Evolutionary conservation across 306 rosid species (phyloP).

Genomic region (Cucumis melo): DNA sequence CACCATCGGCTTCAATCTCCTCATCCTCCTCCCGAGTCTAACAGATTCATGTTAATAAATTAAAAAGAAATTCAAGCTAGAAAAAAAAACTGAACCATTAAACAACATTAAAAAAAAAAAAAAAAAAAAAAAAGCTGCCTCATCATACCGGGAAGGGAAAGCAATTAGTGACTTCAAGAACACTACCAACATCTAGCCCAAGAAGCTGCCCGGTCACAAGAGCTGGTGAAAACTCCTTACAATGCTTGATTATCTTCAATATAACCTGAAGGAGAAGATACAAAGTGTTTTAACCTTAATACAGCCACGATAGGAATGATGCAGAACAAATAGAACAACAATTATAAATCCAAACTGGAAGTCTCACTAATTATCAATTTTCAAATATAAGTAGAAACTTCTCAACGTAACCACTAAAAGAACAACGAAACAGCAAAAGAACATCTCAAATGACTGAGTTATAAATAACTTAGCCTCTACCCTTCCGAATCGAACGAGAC

Average conservation of each 20-base stretch:
- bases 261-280: slow-evolving; percentile 39
- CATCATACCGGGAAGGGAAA: slow-evolving; percentile 83
- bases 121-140: background rate
- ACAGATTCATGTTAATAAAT: background rate
- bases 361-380: background rate
- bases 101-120: background rate
- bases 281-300: background rate
- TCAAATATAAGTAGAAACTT: background rate
- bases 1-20: slow-evolving; percentile 96
- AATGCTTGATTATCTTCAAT: slow-evolving; percentile 91
- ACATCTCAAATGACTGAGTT: too few species aligned
- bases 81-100: background rate
- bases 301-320: background rate
- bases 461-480: background rate
- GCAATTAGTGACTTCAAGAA: slow-evolving; percentile 95
- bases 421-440: background rate
- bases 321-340: background rate
- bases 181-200: slow-evolving; percentile 94
- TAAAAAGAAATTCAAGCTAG: background rate
- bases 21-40: slow-evolving; percentile 92
- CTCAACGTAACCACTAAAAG: background rate
- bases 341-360: background rate
- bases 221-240: slow-evolving; percentile 92
- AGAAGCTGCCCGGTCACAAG: slow-evolving; percentile 94
- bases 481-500: background rate